Conservation (phyloP, 176 grass and related monocot genomes). For the Eremochloa ophiuroides region DNA sequence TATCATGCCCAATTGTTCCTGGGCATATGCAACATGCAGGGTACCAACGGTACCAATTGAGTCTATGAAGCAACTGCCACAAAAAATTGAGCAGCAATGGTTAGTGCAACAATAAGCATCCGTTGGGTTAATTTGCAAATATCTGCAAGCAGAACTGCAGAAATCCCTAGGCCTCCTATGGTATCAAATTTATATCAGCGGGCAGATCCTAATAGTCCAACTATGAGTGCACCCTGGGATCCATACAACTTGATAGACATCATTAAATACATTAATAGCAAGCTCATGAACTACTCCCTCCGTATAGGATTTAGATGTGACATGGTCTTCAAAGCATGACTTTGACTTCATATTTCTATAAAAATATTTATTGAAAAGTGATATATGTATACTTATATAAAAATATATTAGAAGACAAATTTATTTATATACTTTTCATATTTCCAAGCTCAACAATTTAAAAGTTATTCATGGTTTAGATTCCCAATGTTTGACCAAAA, state of each 20-base stretch:
- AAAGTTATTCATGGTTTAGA: no score
- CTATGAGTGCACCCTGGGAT: background rate
- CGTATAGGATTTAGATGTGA: no score
- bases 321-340: no score
- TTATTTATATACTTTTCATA: no score
- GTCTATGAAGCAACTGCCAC: background rate
- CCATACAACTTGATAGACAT: background rate
- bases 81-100: no score
- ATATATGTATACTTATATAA: no score
- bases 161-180: background rate
- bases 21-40: background rate
- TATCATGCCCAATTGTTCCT: background rate
- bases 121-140: background rate
- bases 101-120: background rate
- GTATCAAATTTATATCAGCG: background rate
- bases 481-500: no score
- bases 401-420: no score
- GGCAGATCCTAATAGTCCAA: background rate
- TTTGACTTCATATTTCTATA: no score
- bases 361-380: no score
- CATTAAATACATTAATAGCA: background rate
- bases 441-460: no score
- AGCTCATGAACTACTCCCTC: background rate
- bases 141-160: background rate
- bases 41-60: background rate